phyloP scores from a whole-genome alignment of 2,329 filamentous ascomycete species.

The Colletotrichum sp. region DNA sequence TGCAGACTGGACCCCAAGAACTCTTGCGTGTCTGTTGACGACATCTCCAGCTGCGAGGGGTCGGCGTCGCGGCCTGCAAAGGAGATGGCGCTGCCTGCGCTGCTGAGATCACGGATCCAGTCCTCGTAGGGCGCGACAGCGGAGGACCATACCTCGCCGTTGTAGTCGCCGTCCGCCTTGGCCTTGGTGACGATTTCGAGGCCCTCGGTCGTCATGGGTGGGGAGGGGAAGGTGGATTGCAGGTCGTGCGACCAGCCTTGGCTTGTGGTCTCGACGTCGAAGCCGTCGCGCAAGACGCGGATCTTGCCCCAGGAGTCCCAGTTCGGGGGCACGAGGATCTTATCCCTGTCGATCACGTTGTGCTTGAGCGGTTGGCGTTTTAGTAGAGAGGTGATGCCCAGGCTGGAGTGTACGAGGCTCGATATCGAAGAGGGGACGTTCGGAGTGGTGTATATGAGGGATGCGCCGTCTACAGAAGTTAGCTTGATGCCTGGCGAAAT shows the following conservation, averaged over 20 bases:
- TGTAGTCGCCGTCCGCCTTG: slow-evolving; percentile 23
- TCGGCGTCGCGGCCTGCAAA: slow-evolving; percentile 55
- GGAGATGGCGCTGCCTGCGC: slow-evolving; percentile 57
- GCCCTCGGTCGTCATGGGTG: slow-evolving; percentile 25
- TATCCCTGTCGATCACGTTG: slow-evolving; percentile 92
- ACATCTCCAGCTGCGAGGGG: slow-evolving; percentile 60
- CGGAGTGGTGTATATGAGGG: slow-evolving; percentile 83
- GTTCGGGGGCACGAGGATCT: slow-evolving; percentile 92
- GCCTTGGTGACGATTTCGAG: slow-evolving; percentile 27
- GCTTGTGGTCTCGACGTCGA: slow-evolving; percentile 88
- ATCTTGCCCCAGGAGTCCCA: slow-evolving; percentile 99
- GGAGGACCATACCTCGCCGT: slow-evolving; percentile 46
- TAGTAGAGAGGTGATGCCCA: slow-evolving; percentile 84
- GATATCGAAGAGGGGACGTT: slow-evolving; percentile 79
- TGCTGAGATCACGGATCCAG: slow-evolving; percentile 77
- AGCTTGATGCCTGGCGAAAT: slow-evolving; percentile 15
- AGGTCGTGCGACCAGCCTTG: slow-evolving; percentile 87
- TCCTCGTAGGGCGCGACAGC: slow-evolving; percentile 80
- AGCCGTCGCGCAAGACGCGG: slow-evolving; percentile 85
- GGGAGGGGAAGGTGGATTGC: slow-evolving; percentile 56
- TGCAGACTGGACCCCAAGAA: slow-evolving; percentile 80
- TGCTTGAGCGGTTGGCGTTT: slow-evolving; percentile 82
- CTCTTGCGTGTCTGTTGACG: slow-evolving; percentile 75
- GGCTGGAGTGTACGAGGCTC: slow-evolving; percentile 80
- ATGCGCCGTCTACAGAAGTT: slow-evolving; percentile 71